Base-by-base conservation (phyloP, 768 basidiomycete species). In the Trametes gibbosa region DNA sequence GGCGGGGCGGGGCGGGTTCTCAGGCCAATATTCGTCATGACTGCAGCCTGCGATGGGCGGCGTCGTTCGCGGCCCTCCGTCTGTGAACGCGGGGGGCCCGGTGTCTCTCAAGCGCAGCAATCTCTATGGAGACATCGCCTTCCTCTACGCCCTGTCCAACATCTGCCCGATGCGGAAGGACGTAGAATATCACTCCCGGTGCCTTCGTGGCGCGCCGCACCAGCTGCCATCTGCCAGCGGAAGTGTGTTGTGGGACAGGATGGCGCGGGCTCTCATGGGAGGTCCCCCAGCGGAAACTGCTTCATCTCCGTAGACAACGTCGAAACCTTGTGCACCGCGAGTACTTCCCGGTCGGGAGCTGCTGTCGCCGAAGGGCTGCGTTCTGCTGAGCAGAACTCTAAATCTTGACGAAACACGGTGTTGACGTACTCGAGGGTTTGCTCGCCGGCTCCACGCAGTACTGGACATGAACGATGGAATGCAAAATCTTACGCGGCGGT, bases 21-120 rank as follows among this genome's bases (percentile, higher is more conserved):
- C n/a, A n/a, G n/a, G n/a, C n/a, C n/a, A n/a, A n/a, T n/a, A n/a
- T n/a, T n/a, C n/a, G n/a, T n/a, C n/a, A n/a, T 54, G 59, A 53
- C 59, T 49, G 59, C n/a, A n/a, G n/a, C n/a, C n/a, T n/a, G n/a
- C n/a, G n/a, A n/a, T 60, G 59, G 59, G 14, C 40, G 46, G 43
- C 53, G 27, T 42, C 32, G 32, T 54, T 32, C 59, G 54, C 59
- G 53, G 48, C 32, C 39, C 47, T 37, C 53, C 53, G 53, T 54
- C 32, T 54, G 42, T 10, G 50, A 24, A 48, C 51, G 45, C 19
- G 21, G 50, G 25, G 35, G 50, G 35, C 10, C 43, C 25, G 58
- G 34, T 21, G 2, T 24, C 37, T 46, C 57, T 47, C 43, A 7
- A 25, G 29, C 50, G 57, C 49, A 52, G 47, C 47, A 16, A 23